These are phyloP conservation scores for Besnoitia besnoiti DNA, from an alignment of 169 alveolate genomes.

Conservation along the genomic window DNA sequence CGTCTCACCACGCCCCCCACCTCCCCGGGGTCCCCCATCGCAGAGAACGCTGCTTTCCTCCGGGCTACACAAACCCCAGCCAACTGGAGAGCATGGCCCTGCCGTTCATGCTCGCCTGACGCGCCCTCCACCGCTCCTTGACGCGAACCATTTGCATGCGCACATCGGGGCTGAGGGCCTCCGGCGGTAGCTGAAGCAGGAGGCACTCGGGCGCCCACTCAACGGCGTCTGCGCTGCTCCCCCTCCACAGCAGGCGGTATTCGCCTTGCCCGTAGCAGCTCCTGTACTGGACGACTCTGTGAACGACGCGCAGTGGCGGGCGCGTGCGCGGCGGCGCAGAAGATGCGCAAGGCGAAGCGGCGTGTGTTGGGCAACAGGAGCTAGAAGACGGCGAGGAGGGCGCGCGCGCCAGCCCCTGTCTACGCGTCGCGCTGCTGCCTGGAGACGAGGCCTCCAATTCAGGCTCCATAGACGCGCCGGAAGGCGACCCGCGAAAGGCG, in stretches of 20 bases:
- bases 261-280: slow-evolving; percentile 12
- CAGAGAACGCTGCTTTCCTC: too few relatives aligned
- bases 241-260: slow-evolving; percentile 15
- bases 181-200: neutral
- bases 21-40: too few relatives aligned
- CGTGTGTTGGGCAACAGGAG: too few relatives aligned
- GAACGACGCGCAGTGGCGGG: slow-evolving; percentile 32
- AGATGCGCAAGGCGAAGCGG: neutral
- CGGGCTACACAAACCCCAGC: neutral
- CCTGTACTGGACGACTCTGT: neutral
- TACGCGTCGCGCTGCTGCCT: too few relatives aligned
- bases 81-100: neutral
- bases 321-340: neutral
- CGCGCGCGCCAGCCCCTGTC: too few relatives aligned
- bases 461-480: too few relatives aligned
- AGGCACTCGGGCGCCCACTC: slow-evolving; percentile 40
- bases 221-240: slow-evolving; percentile 19
- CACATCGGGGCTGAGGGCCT: slow-evolving; percentile 12
- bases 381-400: neutral
- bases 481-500: too few relatives aligned
- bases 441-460: too few relatives aligned
- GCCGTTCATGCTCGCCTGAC: neutral
- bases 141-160: slow-evolving; percentile 28
- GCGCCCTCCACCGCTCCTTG: slow-evolving; percentile 9
- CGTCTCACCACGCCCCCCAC: too few relatives aligned